Evolutionary conservation across 2,329 filamentous ascomycete genomes (phyloP), one percentile per base, ranked within the genome.

Genomic region (Penicillium griseofulvum): DNA sequence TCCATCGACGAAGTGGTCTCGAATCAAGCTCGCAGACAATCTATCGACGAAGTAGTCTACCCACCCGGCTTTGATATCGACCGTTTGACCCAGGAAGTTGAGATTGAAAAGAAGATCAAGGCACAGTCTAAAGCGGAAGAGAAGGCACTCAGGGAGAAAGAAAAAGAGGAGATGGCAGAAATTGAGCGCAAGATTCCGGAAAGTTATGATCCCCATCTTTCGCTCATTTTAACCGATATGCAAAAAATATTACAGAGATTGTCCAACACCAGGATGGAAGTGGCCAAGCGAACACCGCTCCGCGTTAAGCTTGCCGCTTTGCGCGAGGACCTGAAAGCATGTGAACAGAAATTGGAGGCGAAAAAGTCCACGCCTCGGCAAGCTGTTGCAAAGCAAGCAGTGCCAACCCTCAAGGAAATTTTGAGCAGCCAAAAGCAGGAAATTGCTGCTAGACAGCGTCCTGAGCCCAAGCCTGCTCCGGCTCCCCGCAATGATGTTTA

Each of bases 341-440:
- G 26, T 8, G 49, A 47, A 33, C 14, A 52, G 42, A 39, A 8
- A 7, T 17, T 47, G n/a, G 34, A 31, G 24, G 31, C 26, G 2
- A 6, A 39, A 33, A 38, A 39, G 17, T 26, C 42, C 10, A 47
- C 28, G 3, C 49, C 49, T 29, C 42, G 36, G 11, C 14, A 38
- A 31, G n/a, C 42, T 26, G 33, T 39, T 12, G 16, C 42, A 17
- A 38, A 22, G 1, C 16, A 29, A 26, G 2, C 39, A n/a, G 28
- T 12, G 3, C 7, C n/a, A 24, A 52, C 49, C 19, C 42, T 52
- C 4, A 52, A 48, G 42, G 26, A 38, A 8, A 24, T 52, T 16
- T 26, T 52, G 17, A 33, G 24, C 19, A 52, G 49, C 34, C 42
- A 52, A 34, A 47, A 26, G 12, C 10, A 52, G 28, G 49, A 52